These are phyloP conservation scores for Fusarium buxicola DNA, from an alignment of 2,329 filamentous ascomycete genomes.

Conservation along the genomic window DNA sequence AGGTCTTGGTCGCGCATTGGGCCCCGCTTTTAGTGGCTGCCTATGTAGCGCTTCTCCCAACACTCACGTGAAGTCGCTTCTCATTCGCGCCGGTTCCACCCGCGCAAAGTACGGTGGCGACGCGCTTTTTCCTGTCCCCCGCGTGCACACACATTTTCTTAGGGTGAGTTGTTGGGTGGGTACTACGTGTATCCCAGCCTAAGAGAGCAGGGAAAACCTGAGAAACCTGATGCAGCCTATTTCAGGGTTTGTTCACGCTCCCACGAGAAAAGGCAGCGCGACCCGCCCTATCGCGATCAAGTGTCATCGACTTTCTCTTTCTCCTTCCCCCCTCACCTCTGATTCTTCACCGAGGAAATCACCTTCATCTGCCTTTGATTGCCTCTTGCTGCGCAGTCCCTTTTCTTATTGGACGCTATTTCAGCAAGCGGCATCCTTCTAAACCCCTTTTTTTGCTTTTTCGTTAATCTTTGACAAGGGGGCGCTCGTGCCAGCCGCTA, in stretches of 20 bases:
- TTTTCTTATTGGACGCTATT: constrained; percentile 23
- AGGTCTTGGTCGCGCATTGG: constrained; percentile 20
- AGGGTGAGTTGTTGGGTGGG: constrained; percentile 3
- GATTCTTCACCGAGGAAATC: constrained; percentile 6
- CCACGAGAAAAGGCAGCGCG: constrained; percentile 27
- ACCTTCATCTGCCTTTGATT: constrained; percentile 14
- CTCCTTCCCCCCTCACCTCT: background rate
- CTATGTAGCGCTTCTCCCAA: constrained; percentile 34
- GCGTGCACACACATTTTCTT: constrained; percentile 32
- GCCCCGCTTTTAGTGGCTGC: constrained; percentile 44
- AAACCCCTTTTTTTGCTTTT: constrained; percentile 39
- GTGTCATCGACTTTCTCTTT: constrained; percentile 36
- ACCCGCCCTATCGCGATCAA: constrained; percentile 30
- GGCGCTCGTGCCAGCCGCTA: constrained; percentile 45
- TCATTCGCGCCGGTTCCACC: constrained; percentile 48
- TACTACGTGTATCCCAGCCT: constrained; percentile 26
- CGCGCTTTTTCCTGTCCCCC: constrained; percentile 31
- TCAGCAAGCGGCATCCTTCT: constrained; percentile 10
- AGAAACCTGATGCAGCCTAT: constrained; percentile 21
- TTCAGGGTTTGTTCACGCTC: constrained; percentile 29
- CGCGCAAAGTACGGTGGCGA: constrained; percentile 38
- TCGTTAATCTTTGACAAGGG: constrained; percentile 39
- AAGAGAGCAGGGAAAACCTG: constrained; percentile 23
- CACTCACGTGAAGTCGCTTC: constrained; percentile 53
- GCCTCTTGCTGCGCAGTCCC: constrained; percentile 29